These are phyloP conservation scores for Phoma sp. DNA, from an alignment of 2,329 filamentous ascomycete genomes.

Conservation along the genomic window DNA sequence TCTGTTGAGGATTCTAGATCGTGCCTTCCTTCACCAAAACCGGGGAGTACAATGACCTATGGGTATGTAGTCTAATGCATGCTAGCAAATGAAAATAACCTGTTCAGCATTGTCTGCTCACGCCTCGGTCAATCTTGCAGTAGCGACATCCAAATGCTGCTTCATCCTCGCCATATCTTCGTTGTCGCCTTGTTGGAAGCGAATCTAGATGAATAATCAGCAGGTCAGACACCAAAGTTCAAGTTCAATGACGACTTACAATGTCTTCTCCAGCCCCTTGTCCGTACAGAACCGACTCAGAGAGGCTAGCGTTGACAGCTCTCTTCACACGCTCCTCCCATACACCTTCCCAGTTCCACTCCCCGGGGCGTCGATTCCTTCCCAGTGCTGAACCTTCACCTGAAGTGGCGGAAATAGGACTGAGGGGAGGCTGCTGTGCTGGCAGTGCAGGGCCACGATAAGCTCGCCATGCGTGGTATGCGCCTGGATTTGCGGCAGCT, in stretches of 20 bases:
- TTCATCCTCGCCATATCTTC: slow-evolving; percentile 45
- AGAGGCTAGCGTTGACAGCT: slow-evolving; percentile 77
- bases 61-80: background rate
- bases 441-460: slow-evolving; percentile 62
- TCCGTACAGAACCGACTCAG: slow-evolving; percentile 81
- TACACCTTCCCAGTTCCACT: slow-evolving; percentile 98
- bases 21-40: too few species aligned
- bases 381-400: slow-evolving; percentile 44
- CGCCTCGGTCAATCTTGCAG: slow-evolving; percentile 25
- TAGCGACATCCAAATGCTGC: slow-evolving; percentile 31
- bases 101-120: background rate
- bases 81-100: background rate
- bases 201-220: slow-evolving; percentile 37
- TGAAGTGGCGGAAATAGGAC: slow-evolving; percentile 31
- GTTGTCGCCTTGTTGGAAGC: slow-evolving; percentile 46
- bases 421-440: slow-evolving; percentile 29
- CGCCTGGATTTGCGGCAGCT: slow-evolving; percentile 86
- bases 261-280: slow-evolving; percentile 71
- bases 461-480: slow-evolving; percentile 91
- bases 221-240: background rate
- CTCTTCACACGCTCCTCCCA: slow-evolving; percentile 90
- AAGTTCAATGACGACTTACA: slow-evolving; percentile 55
- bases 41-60: too few species aligned
- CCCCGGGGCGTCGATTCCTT: slow-evolving; percentile 70
- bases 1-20: too few species aligned